Evolutionary conservation across 768 basidiomycete species (phyloP).

Genomic region (Steccherinum ochraceum): DNA sequence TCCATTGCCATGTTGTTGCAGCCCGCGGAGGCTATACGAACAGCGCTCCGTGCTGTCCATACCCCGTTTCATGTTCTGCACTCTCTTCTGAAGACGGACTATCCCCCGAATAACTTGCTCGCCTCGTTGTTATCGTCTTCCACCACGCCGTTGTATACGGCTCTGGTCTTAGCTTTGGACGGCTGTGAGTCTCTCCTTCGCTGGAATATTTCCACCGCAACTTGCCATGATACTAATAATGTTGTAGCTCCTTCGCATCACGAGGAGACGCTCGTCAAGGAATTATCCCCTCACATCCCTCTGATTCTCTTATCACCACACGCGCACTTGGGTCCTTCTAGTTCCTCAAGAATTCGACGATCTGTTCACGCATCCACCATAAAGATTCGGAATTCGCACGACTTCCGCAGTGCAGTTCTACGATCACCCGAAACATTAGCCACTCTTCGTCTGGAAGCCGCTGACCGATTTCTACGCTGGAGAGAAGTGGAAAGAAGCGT

Average conservation of each 20-base stretch:
- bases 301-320: slow-evolving; percentile 9
- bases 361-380: slow-evolving; percentile 41
- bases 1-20: slow-evolving; percentile 6
- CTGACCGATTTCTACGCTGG: slow-evolving; percentile 68
- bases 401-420: slow-evolving; percentile 56
- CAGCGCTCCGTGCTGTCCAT: slow-evolving; percentile 42
- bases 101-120: slow-evolving; percentile 44
- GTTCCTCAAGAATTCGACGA: not conserved
- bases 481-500: slow-evolving; percentile 60
- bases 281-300: slow-evolving; percentile 4
- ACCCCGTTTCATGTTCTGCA: slow-evolving; percentile 48
- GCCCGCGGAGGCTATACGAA: slow-evolving; percentile 14
- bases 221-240: too few species aligned
- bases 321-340: not conserved
- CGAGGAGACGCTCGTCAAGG: slow-evolving; percentile 4
- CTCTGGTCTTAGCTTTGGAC: slow-evolving; percentile 31
- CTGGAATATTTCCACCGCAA: too few species aligned
- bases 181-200: slow-evolving; percentile 25
- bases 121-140: slow-evolving; percentile 53
- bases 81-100: slow-evolving; percentile 46
- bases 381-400: slow-evolving; percentile 41
- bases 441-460: slow-evolving; percentile 53
- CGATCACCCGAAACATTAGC: slow-evolving; percentile 56
- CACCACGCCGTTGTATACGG: slow-evolving; percentile 53
- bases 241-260: slow-evolving; percentile 34